A percentile compares a stretch with the other conserved stretches of the same genome.
These are phyloP conservation scores for Xylaria sp. DNA, from an alignment of 2,329 filamentous ascomycete species.

Conservation along the genomic window DNA sequence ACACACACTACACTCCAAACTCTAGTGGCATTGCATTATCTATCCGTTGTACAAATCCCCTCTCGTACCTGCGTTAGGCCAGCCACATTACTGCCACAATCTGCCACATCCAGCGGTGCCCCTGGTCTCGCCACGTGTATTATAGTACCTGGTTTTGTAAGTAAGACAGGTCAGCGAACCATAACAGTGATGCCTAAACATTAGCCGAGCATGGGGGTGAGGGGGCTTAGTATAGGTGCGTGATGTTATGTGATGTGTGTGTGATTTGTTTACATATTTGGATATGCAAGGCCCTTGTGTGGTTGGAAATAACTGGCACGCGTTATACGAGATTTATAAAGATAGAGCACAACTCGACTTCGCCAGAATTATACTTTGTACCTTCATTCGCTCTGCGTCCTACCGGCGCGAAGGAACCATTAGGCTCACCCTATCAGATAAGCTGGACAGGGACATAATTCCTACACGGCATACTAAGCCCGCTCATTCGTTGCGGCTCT, in stretches of 20 bases:
- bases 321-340: conserved; percentile 1
- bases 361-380: neutral
- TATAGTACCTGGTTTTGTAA: too few relatives aligned
- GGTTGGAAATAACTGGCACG: conserved; percentile 17
- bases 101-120: neutral
- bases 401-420: conserved; percentile 4
- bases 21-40: neutral
- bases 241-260: neutral
- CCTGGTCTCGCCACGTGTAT: neutral
- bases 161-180: conserved; percentile 3
- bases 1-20: neutral
- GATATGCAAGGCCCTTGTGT: conserved; percentile 1
- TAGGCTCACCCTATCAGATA: conserved; percentile 31
- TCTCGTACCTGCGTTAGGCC: neutral
- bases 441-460: conserved; percentile 25
- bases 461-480: conserved; percentile 17
- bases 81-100: neutral
- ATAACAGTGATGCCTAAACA: neutral
- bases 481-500: conserved; percentile 5
- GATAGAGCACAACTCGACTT: conserved; percentile 21
- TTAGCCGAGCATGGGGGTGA: neutral
- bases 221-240: neutral
- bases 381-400: neutral
- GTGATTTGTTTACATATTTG: neutral
- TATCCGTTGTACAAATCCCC: neutral